Evolutionary conservation across 192 early-diverging fungal species (phyloP).

Genomic region (Pilobolus umbonatus): DNA sequence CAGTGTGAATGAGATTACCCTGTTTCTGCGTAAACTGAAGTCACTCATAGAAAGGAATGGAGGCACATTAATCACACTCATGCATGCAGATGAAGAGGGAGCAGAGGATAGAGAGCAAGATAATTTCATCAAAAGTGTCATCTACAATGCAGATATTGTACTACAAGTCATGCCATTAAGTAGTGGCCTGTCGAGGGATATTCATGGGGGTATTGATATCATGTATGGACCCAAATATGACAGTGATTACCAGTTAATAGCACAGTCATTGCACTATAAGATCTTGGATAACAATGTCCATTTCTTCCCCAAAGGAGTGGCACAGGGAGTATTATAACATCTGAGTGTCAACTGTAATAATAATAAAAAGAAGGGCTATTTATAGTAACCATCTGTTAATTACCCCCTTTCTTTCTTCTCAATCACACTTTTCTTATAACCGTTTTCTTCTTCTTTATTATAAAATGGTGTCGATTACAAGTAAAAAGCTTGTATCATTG

Average conservation of each 20-base stretch:
- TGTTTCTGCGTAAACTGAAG: slow-evolving; percentile 41
- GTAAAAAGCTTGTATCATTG: slow-evolving; percentile 7
- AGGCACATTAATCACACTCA: slow-evolving; percentile 45
- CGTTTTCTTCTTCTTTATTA: not conserved
- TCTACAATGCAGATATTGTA: slow-evolving; percentile 43
- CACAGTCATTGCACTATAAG: slow-evolving; percentile 52
- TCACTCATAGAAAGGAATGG: slow-evolving; percentile 39
- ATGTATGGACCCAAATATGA: slow-evolving; percentile 44
- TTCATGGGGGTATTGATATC: slow-evolving; percentile 50
- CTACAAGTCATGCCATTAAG: slow-evolving; percentile 44
- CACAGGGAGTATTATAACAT: slow-evolving; percentile 47
- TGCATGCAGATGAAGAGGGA: slow-evolving; percentile 49
- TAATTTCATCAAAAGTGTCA: slow-evolving; percentile 44
- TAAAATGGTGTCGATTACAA: slow-evolving; percentile 4
- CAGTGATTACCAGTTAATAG: slow-evolving; percentile 15
- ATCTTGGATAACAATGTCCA: slow-evolving; percentile 55
- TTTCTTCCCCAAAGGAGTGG: slow-evolving; percentile 56
- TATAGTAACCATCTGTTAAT: too few relatives aligned
- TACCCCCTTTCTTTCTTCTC: not conserved
- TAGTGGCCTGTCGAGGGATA: slow-evolving; percentile 52
- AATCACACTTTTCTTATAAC: not conserved
- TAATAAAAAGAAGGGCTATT: too few relatives aligned
- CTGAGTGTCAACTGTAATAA: slow-evolving; percentile 1
- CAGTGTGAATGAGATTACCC: slow-evolving; percentile 29
- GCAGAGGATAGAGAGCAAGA: slow-evolving; percentile 41